A percentile compares a stretch with the other conserved stretches of the same genome.
These are phyloP conservation scores for Vigna mungo DNA, from an alignment of 306 rosid species.

Conservation along the genomic window DNA sequence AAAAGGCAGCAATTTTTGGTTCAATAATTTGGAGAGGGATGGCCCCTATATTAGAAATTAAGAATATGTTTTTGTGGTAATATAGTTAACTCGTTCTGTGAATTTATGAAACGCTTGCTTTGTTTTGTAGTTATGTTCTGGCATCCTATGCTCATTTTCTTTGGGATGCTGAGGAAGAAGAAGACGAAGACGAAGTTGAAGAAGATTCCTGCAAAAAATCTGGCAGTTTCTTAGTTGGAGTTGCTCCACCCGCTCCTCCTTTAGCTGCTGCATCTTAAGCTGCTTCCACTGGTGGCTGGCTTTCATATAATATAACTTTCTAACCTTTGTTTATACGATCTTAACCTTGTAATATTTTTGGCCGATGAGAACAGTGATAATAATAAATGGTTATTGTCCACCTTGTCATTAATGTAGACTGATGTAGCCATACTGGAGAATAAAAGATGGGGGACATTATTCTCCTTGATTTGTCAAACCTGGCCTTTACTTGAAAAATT, in stretches of 20 bases:
- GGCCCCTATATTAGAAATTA: neutral
- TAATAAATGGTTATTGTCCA: neutral
- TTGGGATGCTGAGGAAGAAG: conserved; percentile 88
- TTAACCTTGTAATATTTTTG: conserved; percentile 47
- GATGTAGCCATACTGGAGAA: conserved; percentile 23
- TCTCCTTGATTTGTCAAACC: conserved; percentile 9
- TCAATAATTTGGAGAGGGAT: neutral
- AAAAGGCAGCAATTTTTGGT: neutral
- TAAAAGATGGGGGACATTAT: conserved; percentile 28
- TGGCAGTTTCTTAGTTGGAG: conserved; percentile 56
- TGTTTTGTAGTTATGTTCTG: conserved; percentile 73
- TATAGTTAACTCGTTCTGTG: conserved; percentile 6
- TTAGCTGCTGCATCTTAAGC: conserved; percentile 71
- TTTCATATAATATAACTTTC: conserved; percentile 39
- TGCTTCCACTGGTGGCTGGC: conserved; percentile 41
- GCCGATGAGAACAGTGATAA: conserved; percentile 41
- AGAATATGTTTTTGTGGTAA: neutral
- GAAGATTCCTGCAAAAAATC: conserved; percentile 44
- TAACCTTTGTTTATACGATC: conserved; percentile 51
- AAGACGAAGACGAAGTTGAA: conserved; percentile 48
- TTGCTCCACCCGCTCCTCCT: conserved; percentile 56
- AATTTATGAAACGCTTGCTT: conserved; percentile 31
- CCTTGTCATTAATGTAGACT: conserved; percentile 36
- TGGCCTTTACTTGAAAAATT: neutral
- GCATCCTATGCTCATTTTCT: conserved; percentile 89